phyloP scores from a whole-genome alignment of 306 rosid species.

The Luffa aegyptiaca region DNA sequence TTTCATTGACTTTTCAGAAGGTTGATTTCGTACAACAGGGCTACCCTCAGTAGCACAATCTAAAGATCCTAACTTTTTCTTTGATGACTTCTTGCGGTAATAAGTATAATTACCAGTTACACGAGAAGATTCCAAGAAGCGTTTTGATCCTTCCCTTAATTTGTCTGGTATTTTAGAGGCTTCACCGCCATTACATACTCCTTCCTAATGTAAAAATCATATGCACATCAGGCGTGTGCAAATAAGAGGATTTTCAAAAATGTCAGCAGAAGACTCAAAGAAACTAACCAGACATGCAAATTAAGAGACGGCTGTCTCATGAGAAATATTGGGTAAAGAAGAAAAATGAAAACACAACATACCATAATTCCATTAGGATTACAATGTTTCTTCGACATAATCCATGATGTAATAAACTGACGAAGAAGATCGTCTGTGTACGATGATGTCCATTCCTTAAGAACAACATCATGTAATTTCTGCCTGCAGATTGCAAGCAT shows the following conservation, averaged over 20 bases:
- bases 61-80: conserved; percentile 29
- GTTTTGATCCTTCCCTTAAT: conserved; percentile 20
- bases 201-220: conserved; percentile 31
- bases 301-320: neutral
- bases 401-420: conserved; percentile 31
- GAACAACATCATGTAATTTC: conserved; percentile 62
- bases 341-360: conserved; percentile 8
- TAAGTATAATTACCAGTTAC: conserved; percentile 38
- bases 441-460: conserved; percentile 46
- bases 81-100: conserved; percentile 43
- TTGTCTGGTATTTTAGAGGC: conserved; percentile 20
- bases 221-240: conserved; percentile 2
- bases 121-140: conserved; percentile 27
- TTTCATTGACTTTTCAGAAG: conserved; percentile 42
- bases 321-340: conserved; percentile 7
- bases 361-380: conserved; percentile 37
- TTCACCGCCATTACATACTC: conserved; percentile 13
- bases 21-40: conserved; percentile 22
- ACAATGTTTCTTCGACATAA: conserved; percentile 28
- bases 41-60: conserved; percentile 20
- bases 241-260: conserved; percentile 12
- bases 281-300: conserved; percentile 3
- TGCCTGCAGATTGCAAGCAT: conserved; percentile 70
- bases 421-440: conserved; percentile 28
- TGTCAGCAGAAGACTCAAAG: conserved; percentile 5